Percentiles rank a stretch among this genome's conserved stretches.
phyloP scores from a whole-genome alignment of 1,139 yeast genomes.

The Lodderomyces metapsilosis region DNA sequence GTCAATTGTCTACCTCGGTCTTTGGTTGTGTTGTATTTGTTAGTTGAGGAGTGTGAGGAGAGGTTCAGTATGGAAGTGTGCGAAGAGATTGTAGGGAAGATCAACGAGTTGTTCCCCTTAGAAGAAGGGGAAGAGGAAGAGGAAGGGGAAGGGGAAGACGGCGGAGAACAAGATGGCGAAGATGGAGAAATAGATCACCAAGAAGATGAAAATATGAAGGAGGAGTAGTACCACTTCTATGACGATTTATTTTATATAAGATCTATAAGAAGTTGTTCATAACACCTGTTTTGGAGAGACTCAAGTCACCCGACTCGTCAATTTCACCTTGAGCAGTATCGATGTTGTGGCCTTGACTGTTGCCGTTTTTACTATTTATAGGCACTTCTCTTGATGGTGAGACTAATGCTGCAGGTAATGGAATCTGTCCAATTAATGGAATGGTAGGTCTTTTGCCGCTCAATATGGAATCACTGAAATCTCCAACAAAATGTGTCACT shows the following conservation, averaged over 20 bases:
- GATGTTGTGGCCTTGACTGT: neutral
- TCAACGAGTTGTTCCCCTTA: slow-evolving; percentile 50
- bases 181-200: neutral
- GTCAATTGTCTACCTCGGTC: slow-evolving; percentile 78
- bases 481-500: slow-evolving; percentile 51
- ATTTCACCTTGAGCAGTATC: slow-evolving; percentile 3
- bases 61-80: slow-evolving; percentile 67
- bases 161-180: slow-evolving; percentile 7
- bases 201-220: slow-evolving; percentile 1
- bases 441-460: slow-evolving; percentile 15
- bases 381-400: slow-evolving; percentile 4
- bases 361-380: neutral
- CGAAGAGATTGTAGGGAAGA: slow-evolving; percentile 50
- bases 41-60: slow-evolving; percentile 90
- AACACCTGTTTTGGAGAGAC: slow-evolving; percentile 14
- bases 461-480: slow-evolving; percentile 38
- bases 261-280: slow-evolving; percentile 28
- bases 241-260: neutral
- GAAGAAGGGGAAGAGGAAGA: slow-evolving; percentile 35
- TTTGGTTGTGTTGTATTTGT: slow-evolving; percentile 71
- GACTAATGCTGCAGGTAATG: slow-evolving; percentile 10
- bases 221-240: slow-evolving; percentile 2
- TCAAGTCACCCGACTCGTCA: slow-evolving; percentile 19
- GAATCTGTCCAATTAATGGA: slow-evolving; percentile 16
- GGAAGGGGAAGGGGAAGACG: slow-evolving; percentile 19